Base-by-base conservation (phyloP, 768 basidiomycete genomes). In the Podaxis sp. region DNA sequence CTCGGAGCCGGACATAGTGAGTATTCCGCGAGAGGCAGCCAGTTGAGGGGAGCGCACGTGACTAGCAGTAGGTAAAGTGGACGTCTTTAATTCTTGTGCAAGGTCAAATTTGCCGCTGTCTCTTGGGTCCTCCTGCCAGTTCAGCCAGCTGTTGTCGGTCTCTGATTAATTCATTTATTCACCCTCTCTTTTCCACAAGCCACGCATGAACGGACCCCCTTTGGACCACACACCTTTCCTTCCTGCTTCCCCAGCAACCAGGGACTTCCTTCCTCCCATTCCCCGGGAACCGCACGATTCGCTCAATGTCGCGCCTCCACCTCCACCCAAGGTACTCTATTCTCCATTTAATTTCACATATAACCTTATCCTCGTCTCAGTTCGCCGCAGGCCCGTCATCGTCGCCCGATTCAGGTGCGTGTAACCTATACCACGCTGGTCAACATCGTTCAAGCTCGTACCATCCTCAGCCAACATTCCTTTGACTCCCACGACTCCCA, bases 401-500 rank as follows among this genome's bases (percentile, higher is more conserved):
- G 48, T 63, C 63, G 22, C 52, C 69, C 61, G 70, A 69, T 61
- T 7, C 71, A 68, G 72, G 72, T 73, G 42, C 52, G 70, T 68
- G 56, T 30, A 59, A 26, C 33, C 42, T 63, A 53, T 38, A 67
- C 63, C 53, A 39, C 46, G n/a, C 19, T 63, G 28, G 30, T 36
- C 36, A 46, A 52, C 57, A 24, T 58, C 59, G 44, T 60, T 58
- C 52, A 63, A 53, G 52, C 54, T 66, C 56, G 48, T 68, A 46
- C 68, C 19, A 74, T 71, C 63, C 59, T 64, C 70, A 40, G 55
- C 63, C 64, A 33, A 33, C 33, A 65, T 68, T 63, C 73, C 75
- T 56, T 63, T 67, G 36, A 68, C 73, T 46, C 75, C 77, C 12
- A 69, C 70, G 53, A 77, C 78, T 12, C 80, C 82, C 44, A 69